A percentile compares a stretch with the other conserved stretches of the same genome.
Evolutionary conservation across 495 filamentous ascomycete genomes (phyloP).

Genomic region (Platismatia glauca): DNA sequence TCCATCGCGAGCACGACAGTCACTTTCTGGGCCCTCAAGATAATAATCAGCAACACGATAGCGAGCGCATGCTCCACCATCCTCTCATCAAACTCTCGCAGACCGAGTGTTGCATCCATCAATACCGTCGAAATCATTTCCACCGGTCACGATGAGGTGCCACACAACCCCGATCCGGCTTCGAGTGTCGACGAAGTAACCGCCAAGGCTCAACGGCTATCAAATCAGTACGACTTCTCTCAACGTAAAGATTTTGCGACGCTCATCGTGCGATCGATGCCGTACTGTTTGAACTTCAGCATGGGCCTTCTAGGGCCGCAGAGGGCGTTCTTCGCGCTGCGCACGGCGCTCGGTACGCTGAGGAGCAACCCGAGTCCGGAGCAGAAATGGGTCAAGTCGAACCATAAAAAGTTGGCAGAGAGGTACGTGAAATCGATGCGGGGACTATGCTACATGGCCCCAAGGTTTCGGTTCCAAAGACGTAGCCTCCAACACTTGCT

Average conservation of each 20-base stretch:
- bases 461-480: background rate
- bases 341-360: background rate
- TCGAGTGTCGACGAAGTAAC: background rate
- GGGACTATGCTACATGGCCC: background rate
- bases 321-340: background rate
- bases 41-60: background rate
- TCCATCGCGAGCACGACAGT: background rate
- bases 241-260: background rate
- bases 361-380: background rate
- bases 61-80: background rate
- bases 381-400: background rate
- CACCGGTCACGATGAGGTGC: background rate
- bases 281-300: background rate
- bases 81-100: background rate
- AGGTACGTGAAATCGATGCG: background rate
- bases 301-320: conserved; percentile 2
- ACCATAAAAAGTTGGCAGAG: background rate
- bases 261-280: background rate
- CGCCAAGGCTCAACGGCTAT: conserved; percentile 1
- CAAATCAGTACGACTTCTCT: background rate
- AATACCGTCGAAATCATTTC: background rate
- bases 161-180: background rate
- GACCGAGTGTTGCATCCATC: background rate
- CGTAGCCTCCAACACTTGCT: background rate
- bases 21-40: conserved; percentile 3